Percentiles rank a stretch among this genome's conserved stretches.
phyloP scores from a whole-genome alignment of 192 early-diverging fungal genomes.

The Rhizoclosmatium globosum region DNA sequence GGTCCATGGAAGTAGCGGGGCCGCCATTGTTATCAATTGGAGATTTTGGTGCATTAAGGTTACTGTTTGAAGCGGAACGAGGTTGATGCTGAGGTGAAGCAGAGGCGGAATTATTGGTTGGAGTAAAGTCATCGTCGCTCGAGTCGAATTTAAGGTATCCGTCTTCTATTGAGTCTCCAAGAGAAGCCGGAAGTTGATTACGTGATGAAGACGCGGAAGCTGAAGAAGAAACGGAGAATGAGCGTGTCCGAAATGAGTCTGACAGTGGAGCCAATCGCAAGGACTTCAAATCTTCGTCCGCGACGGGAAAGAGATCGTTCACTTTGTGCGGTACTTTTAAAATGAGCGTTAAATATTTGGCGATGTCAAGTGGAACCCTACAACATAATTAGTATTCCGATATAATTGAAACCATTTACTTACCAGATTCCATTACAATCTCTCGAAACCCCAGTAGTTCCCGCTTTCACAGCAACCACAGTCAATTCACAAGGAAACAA shows the following conservation, averaged over 20 bases:
- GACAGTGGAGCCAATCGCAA: neutral
- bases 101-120: neutral
- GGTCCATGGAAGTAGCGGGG: constrained; percentile 28
- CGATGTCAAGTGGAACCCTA: constrained; percentile 39
- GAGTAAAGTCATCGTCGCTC: constrained; percentile 19
- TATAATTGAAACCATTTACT: neutral
- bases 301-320: constrained; percentile 17
- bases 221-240: constrained; percentile 14
- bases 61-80: neutral
- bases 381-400: neutral
- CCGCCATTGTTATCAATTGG: neutral
- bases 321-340: constrained; percentile 12
- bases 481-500: constrained; percentile 10
- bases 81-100: neutral
- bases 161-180: constrained; percentile 12
- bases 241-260: neutral
- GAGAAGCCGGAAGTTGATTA: neutral
- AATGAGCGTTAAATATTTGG: constrained; percentile 18
- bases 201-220: constrained; percentile 18
- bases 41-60: neutral
- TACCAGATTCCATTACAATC: constrained; percentile 43
- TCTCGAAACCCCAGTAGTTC: constrained; percentile 1
- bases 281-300: neutral
- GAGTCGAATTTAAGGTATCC: constrained; percentile 26
- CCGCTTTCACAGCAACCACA: constrained; percentile 15